phyloP scores from a whole-genome alignment of 1,284 basidiomycete genomes.

The Crepidotus sp. region DNA sequence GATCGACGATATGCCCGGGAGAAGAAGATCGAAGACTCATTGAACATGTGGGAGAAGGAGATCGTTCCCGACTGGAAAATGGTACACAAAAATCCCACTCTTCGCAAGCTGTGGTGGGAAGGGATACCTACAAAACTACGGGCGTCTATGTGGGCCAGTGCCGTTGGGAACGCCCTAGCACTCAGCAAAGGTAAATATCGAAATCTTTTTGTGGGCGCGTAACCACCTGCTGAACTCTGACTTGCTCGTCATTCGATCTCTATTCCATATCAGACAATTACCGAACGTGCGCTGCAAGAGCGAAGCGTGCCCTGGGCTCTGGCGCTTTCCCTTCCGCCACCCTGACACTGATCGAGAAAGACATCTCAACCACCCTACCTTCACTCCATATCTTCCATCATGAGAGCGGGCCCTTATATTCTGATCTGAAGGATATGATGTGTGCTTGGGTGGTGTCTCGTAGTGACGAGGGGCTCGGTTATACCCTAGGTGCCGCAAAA shows the following conservation, averaged over 20 bases:
- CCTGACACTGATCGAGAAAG: conserved; percentile 68
- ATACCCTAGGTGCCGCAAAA: conserved; percentile 59
- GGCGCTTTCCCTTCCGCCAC: conserved; percentile 70
- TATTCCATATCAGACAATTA: conserved; percentile 53
- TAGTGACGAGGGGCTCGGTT: conserved; percentile 80
- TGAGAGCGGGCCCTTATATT: conserved; percentile 73
- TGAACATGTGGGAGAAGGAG: conserved; percentile 68
- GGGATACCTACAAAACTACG: conserved; percentile 67
- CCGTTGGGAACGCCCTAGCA: conserved; percentile 83
- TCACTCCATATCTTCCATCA: conserved; percentile 81
- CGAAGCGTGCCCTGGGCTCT: conserved; percentile 60
- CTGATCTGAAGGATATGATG: conserved; percentile 81
- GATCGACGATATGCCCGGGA: conserved; percentile 63
- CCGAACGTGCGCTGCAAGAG: conserved; percentile 63
- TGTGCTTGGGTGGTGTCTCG: conserved; percentile 89
- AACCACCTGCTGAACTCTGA: conserved; percentile 15
- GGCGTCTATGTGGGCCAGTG: conserved; percentile 80
- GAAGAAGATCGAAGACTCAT: conserved; percentile 57
- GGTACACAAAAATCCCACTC: conserved; percentile 52
- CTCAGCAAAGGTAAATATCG: conserved; percentile 66
- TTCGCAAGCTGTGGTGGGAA: conserved; percentile 54
- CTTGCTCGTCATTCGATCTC: conserved; percentile 7
- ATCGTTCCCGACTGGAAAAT: conserved; percentile 80
- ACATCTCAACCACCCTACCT: conserved; percentile 77
- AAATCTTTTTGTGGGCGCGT: conserved; percentile 10